Evolutionary conservation across 805 yeast species (phyloP), one percentile per base, ranked within the genome.

Genomic region (Diddensiella transvaalensis): DNA sequence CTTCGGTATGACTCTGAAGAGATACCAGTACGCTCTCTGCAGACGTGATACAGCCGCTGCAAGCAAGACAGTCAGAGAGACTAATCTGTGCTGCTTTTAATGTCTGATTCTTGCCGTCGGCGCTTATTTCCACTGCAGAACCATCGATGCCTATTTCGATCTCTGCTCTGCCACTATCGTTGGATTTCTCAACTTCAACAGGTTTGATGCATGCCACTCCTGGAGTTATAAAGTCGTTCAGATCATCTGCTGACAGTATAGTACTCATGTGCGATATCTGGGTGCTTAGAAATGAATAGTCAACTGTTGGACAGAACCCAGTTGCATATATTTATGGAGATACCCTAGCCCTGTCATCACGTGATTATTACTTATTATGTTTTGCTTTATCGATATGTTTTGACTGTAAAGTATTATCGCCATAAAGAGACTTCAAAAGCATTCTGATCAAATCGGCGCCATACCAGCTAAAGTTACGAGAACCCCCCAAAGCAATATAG

Each of bases 151-250:
- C 78, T 2, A 88, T 76, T 60, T 80, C 82, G 37, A 85, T 79
- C 53, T 80, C 86, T 2, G 69, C 74, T 70, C 39, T 65, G 68
- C 46, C 61, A 8, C 54, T 39, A 10, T 62, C 65, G 11, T 53
- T 47, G 3, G 67, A 47, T 42, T 69, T 60, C 47, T 62, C 48
- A 47, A 66, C 74, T 46, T 77, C 83, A 8, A 82, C 83, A 0
- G 98, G 96, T 68, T 88, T 93, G 47, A 90, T 83, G 64, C 99
- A 93, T 0, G 96, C 98, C 22, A 87, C 82, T 0, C 96, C 95
- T 0, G 98, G 99, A 26, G 86, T 77, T 39, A 93, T 91, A 68
- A 89, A 93, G 67, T 93, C 99, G 67, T 93, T 93, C 49, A 93
- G 70, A 61, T 93, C 97, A 49, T 87, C 93, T 19, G 88, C 90